Conservation (phyloP, 257 asterid genomes). For the Ilex asprella region DNA sequence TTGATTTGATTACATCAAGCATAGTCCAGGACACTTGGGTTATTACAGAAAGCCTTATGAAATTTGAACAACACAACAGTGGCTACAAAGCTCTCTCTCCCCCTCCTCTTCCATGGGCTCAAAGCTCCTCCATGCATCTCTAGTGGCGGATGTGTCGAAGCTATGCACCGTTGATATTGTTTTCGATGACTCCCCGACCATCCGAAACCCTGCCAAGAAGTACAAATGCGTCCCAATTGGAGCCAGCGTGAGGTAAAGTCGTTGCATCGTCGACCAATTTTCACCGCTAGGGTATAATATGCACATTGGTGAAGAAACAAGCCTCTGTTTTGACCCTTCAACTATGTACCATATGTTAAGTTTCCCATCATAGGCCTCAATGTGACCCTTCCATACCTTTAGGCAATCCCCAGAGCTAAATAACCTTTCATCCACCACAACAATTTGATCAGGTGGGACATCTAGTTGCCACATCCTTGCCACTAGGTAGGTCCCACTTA, state of each 20-base stretch:
- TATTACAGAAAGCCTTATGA: not conserved
- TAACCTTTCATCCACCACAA: conserved; percentile 23
- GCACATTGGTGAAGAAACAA: not conserved
- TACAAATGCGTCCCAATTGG: conserved; percentile 27
- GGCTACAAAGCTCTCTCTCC: conserved; percentile 32
- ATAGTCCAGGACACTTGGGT: too few species aligned
- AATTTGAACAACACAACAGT: conserved; percentile 36
- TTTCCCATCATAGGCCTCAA: conserved; percentile 36
- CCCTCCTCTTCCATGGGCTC: conserved; percentile 24
- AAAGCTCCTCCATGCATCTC: conserved; percentile 30
- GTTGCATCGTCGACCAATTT: not conserved
- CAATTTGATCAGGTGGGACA: conserved; percentile 54
- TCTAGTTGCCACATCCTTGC: conserved; percentile 48
- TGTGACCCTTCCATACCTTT: conserved; percentile 47
- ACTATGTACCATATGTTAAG: conserved; percentile 35
- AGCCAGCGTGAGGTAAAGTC: conserved; percentile 40
- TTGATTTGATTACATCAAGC: too few species aligned
- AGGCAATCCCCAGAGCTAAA: conserved; percentile 48
- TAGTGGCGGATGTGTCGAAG: conserved; percentile 27
- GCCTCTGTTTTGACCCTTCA: conserved; percentile 31
- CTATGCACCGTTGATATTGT: conserved; percentile 23
- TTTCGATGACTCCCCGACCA: conserved; percentile 15
- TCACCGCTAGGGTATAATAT: conserved; percentile 1
- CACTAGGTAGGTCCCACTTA: conserved; percentile 33
- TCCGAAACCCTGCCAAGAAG: conserved; percentile 30